These are phyloP conservation scores for Nephelium lappaceum DNA, from an alignment of 345 rosid genomes.

Conservation along the genomic window DNA sequence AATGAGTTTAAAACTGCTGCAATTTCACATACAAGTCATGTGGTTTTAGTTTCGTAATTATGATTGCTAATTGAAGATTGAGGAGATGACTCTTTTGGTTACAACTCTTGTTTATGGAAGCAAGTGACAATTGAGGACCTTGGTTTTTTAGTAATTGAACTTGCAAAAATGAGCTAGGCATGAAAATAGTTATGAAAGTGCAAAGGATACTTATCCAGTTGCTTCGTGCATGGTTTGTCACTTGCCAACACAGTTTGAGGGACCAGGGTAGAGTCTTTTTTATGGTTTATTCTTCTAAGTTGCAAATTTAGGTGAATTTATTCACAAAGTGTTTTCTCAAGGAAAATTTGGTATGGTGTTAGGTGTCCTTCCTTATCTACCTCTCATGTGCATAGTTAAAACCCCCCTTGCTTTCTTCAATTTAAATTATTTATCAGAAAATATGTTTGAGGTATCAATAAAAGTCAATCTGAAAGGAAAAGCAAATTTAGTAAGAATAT, in stretches of 20 bases:
- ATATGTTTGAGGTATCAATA: neutral
- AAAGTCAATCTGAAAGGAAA: neutral
- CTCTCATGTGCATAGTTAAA: neutral
- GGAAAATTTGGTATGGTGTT: no score
- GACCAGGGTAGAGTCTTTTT: neutral
- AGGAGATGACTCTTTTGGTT: neutral
- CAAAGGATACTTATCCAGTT: neutral
- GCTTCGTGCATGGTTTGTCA: neutral
- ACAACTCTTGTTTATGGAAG: neutral
- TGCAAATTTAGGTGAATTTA: neutral
- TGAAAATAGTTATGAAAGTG: neutral
- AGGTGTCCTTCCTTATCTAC: no score
- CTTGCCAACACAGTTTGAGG: neutral
- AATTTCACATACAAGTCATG: neutral
- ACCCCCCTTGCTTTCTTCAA: neutral
- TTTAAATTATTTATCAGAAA: neutral
- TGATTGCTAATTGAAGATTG: neutral
- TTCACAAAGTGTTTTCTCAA: no score
- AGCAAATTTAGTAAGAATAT: neutral
- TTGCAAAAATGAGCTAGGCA: neutral
- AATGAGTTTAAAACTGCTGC: neutral
- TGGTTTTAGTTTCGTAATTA: neutral
- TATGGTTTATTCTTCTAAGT: neutral
- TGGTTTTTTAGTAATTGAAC: neutral
- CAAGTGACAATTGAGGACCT: neutral